phyloP scores from a whole-genome alignment of 768 basidiomycete species.

The Hypholoma fasciculare region DNA sequence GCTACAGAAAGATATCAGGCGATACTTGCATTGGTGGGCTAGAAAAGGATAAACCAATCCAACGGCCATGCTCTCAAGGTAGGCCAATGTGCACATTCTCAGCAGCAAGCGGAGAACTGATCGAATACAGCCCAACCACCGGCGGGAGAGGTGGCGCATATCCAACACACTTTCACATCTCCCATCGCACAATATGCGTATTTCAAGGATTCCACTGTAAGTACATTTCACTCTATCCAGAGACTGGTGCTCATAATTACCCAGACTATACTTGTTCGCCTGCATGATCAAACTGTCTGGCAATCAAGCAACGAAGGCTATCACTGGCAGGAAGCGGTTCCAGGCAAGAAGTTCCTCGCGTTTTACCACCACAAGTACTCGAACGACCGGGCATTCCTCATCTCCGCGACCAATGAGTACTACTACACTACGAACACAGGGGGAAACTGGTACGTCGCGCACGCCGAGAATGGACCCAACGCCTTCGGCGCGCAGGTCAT shows the following conservation, averaged over 20 bases:
- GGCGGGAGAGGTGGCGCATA: conserved; percentile 78
- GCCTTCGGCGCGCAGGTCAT: conserved; percentile 73
- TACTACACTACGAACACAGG: conserved; percentile 88
- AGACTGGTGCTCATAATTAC: conserved; percentile 1
- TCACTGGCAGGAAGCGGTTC: conserved; percentile 73
- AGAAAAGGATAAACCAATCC: conserved; percentile 65
- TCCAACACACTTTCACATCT: conserved; percentile 49
- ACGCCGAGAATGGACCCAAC: conserved; percentile 75
- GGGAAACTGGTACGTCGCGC: conserved; percentile 57
- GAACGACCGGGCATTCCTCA: conserved; percentile 84
- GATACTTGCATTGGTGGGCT: conserved; percentile 80
- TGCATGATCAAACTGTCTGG: conserved; percentile 80
- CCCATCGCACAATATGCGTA: conserved; percentile 77
- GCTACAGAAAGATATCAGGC: conserved; percentile 90
- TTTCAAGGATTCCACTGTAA: conserved; percentile 77
- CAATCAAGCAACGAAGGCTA: conserved; percentile 96
- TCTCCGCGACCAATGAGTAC: conserved; percentile 64
- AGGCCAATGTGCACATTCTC: conserved; percentile 27
- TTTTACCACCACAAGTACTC: conserved; percentile 87
- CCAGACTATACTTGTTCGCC: conserved; percentile 81
- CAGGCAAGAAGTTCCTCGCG: conserved; percentile 67
- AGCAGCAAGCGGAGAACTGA: background rate
- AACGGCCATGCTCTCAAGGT: conserved; percentile 84
- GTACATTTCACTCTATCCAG: conserved; percentile 11
- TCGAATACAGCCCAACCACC: conserved; percentile 62